Conservation (phyloP, 108 stramenopile genomes). For the Stephanodiscus triporus region DNA sequence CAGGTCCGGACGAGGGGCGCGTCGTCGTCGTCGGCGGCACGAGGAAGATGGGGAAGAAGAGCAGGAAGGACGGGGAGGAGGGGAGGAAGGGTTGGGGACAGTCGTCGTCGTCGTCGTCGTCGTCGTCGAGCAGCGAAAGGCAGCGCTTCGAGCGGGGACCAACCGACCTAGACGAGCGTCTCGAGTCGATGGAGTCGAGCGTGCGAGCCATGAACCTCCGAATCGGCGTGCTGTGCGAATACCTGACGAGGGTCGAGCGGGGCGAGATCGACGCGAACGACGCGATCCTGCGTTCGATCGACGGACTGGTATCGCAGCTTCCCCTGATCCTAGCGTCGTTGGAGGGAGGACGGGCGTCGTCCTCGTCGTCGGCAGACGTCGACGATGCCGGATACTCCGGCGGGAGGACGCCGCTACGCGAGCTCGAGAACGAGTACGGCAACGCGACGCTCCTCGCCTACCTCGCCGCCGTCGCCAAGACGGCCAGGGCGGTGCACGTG, state of each 20-base stretch:
- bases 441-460: constrained; percentile 57
- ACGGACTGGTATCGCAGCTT: constrained; percentile 47
- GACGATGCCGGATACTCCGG: neutral
- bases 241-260: constrained; percentile 44
- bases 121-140: neutral
- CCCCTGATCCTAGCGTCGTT: constrained; percentile 41
- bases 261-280: constrained; percentile 32
- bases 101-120: constrained; percentile 18
- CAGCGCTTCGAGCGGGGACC: constrained; percentile 21
- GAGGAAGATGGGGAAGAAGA: constrained; percentile 14
- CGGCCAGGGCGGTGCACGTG: constrained; percentile 58
- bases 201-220: constrained; percentile 66
- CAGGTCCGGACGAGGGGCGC: no score
- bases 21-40: neutral
- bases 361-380: neutral
- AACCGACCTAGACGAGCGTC: constrained; percentile 41
- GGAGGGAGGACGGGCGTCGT: constrained; percentile 16
- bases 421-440: constrained; percentile 54
- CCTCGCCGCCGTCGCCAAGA: constrained; percentile 64
- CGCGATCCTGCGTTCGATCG: constrained; percentile 45
- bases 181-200: constrained; percentile 41
- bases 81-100: neutral
- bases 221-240: constrained; percentile 56
- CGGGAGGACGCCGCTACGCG: constrained; percentile 18
- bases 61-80: constrained; percentile 18